Conservation (phyloP, 2,329 filamentous ascomycete species). For the Microthyrium microscopicum region DNA sequence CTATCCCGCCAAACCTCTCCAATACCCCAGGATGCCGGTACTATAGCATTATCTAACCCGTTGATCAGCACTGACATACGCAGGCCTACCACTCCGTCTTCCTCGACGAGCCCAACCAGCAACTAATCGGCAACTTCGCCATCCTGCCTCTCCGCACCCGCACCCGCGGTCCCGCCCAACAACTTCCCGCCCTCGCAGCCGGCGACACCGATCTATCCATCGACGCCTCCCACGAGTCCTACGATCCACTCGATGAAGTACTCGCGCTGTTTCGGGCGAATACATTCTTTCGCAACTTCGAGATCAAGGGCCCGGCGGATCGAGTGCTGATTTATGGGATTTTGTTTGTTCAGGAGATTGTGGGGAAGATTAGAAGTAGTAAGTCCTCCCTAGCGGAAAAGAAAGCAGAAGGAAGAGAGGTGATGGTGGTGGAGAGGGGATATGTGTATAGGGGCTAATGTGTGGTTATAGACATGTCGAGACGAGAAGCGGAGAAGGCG, state of each 20-base stretch:
- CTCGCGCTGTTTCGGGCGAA: constrained; percentile 89
- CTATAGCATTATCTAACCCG: constrained; percentile 7
- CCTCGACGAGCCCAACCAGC: constrained; percentile 58
- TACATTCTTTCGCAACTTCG: constrained; percentile 98
- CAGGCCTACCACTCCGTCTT: constrained; percentile 98
- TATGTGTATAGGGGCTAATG: constrained; percentile 1
- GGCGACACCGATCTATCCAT: constrained; percentile 38
- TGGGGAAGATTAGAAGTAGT: constrained; percentile 68
- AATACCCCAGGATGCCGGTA: not conserved
- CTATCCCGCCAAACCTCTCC: constrained; percentile 1
- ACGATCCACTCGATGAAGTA: constrained; percentile 92
- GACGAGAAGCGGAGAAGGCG: constrained; percentile 35
- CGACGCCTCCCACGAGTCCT: constrained; percentile 79
- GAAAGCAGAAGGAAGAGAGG: too few relatives aligned
- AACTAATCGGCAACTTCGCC: constrained; percentile 74
- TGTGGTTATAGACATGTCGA: constrained; percentile 6
- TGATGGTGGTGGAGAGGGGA: not conserved
- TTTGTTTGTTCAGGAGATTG: constrained; percentile 78
- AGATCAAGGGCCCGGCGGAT: constrained; percentile 93
- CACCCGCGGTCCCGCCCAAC: constrained; percentile 87
- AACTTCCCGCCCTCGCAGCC: constrained; percentile 43
- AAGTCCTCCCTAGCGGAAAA: constrained; percentile 28
- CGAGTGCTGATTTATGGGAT: constrained; percentile 93
- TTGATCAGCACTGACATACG: not conserved
- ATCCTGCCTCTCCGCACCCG: constrained; percentile 88